Percentiles rank a stretch among this genome's conserved stretches.
These are phyloP conservation scores for Skeletonema marinoi DNA, from an alignment of 108 stramenopile genomes.

Conservation along the genomic window DNA sequence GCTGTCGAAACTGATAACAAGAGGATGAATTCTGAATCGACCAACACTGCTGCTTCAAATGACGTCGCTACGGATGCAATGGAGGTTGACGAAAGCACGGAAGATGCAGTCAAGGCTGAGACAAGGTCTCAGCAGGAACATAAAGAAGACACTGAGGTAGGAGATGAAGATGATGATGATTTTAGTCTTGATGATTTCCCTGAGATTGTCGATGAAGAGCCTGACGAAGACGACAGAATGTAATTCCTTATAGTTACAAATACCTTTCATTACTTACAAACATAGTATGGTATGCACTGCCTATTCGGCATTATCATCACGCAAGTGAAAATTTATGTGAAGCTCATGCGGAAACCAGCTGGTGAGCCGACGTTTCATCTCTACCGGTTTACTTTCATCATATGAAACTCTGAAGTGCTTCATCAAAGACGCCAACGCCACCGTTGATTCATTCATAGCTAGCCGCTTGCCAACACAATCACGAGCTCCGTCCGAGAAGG, in stretches of 20 bases:
- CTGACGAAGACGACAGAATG: slow-evolving; percentile 50
- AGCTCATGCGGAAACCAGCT: neutral
- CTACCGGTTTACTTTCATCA: neutral
- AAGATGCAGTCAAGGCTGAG: neutral
- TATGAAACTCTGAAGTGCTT: neutral
- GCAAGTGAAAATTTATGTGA: neutral
- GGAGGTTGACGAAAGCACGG: slow-evolving; percentile 2
- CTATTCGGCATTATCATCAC: neutral
- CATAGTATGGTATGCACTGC: neutral
- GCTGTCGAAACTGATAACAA: neutral
- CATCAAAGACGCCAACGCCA: neutral
- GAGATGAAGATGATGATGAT: slow-evolving; percentile 17
- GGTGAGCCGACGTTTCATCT: neutral
- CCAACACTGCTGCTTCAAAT: neutral
- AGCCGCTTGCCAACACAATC: neutral
- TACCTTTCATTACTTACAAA: neutral
- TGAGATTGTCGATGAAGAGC: slow-evolving; percentile 48
- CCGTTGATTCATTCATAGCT: neutral
- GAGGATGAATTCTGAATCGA: neutral
- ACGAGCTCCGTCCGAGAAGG: neutral
- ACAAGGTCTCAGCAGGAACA: neutral
- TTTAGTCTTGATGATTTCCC: slow-evolving; percentile 44
- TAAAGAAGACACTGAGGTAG: neutral
- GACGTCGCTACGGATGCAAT: neutral
- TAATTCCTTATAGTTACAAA: neutral